These are phyloP conservation scores for Prinsepia uniflora DNA, from an alignment of 306 rosid species.

Conservation along the genomic window DNA sequence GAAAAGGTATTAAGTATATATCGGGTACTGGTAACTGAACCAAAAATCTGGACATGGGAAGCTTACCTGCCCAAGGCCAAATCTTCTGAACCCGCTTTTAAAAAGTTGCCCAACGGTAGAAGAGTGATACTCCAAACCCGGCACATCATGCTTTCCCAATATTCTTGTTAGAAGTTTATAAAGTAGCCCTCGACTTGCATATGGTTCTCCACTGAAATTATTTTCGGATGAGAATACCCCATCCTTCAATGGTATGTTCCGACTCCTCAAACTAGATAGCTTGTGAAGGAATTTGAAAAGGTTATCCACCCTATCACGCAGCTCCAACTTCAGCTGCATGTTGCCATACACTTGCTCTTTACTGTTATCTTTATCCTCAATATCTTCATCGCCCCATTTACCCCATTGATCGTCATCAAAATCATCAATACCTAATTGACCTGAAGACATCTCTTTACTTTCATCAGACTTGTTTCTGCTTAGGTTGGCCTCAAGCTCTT, in stretches of 20 bases:
- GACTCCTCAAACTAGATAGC: constrained; percentile 56
- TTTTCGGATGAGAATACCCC: constrained; percentile 48
- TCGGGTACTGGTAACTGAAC: constrained; percentile 12
- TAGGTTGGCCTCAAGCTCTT: constrained; percentile 69
- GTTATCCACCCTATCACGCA: constrained; percentile 85
- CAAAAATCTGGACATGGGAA: constrained; percentile 22
- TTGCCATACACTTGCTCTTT: constrained; percentile 53
- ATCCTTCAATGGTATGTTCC: constrained; percentile 57
- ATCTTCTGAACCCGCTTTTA: constrained; percentile 89
- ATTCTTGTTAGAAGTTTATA: constrained; percentile 64
- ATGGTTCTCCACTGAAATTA: constrained; percentile 51
- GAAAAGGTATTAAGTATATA: constrained; percentile 20
- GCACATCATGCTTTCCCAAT: constrained; percentile 60
- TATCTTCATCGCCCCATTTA: constrained; percentile 91
- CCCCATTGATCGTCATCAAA: constrained; percentile 93
- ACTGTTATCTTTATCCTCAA: constrained; percentile 38
- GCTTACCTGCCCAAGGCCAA: constrained; percentile 93
- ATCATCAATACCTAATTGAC: constrained; percentile 51
- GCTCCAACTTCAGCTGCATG: constrained; percentile 87
- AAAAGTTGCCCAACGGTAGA: constrained; percentile 88
- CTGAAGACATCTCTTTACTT: constrained; percentile 33
- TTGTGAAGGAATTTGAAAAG: constrained; percentile 83
- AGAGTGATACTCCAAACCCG: constrained; percentile 86
- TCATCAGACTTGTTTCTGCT: constrained; percentile 52
- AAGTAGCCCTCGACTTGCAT: constrained; percentile 62